Percentiles rank a stretch among this genome's conserved stretches.
Evolutionary conservation across 345 rosid species (phyloP).

Genomic region (Gossypium stocksii): DNA sequence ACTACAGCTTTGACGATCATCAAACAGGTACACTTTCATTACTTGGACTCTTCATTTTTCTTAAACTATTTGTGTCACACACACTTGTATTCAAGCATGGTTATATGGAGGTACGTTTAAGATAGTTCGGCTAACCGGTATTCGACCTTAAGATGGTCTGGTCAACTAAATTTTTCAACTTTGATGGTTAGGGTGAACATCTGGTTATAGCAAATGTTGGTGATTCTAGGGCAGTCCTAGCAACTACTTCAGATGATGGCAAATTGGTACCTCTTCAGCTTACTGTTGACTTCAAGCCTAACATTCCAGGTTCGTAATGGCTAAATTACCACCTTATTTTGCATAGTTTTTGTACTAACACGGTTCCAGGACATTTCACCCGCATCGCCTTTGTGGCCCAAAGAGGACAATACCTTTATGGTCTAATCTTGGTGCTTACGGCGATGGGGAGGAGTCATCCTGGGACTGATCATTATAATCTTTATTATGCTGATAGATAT

Average conservation of each 20-base stretch:
- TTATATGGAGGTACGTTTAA: no score
- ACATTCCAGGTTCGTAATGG: slow-evolving; percentile 53
- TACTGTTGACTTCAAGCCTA: slow-evolving; percentile 79
- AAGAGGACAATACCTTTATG: neutral
- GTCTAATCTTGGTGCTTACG: neutral
- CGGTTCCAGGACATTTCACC: neutral
- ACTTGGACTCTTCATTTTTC: no score
- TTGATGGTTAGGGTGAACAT: slow-evolving; percentile 45
- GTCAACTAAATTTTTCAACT: neutral
- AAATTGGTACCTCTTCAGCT: slow-evolving; percentile 66
- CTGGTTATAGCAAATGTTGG: slow-evolving; percentile 71
- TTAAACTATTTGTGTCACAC: no score
- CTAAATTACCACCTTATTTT: neutral
- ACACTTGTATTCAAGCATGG: no score
- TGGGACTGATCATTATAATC: neutral
- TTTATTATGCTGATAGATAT: slow-evolving; percentile 5
- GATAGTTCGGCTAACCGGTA: no score
- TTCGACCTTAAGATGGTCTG: neutral
- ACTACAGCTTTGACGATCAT: slow-evolving; percentile 71
- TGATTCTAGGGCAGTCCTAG: slow-evolving; percentile 80
- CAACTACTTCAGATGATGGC: slow-evolving; percentile 50
- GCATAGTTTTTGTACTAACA: neutral
- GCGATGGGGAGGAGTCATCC: neutral
- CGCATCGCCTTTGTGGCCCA: neutral
- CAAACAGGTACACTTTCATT: slow-evolving; percentile 48